phyloP scores from a whole-genome alignment of 352 stramenopile genomes.

The Thraustochytrium striatum region DNA sequence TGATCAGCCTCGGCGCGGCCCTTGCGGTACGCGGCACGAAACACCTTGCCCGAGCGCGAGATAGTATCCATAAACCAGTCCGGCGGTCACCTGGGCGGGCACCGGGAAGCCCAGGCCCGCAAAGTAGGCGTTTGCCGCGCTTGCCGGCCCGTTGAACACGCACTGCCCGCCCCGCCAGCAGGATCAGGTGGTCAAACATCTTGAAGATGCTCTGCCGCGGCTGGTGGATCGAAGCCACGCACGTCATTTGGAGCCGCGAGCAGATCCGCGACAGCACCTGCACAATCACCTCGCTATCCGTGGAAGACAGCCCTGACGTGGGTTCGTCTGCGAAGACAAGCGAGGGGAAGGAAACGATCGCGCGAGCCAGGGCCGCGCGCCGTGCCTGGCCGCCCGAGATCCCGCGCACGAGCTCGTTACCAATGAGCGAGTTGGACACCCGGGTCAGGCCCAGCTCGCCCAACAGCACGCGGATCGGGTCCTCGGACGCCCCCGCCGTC shows the following conservation, averaged over 20 bases:
- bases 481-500: neutral
- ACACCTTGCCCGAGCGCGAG: neutral
- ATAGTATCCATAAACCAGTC: conserved; percentile 37
- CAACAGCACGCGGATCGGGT: neutral
- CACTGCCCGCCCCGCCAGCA: conserved; percentile 58
- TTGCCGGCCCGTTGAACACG: conserved; percentile 29
- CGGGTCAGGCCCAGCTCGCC: neutral
- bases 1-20: neutral
- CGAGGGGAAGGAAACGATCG: neutral
- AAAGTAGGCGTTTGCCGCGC: conserved; percentile 11
- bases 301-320: neutral
- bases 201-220: conserved; percentile 70
- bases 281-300: neutral
- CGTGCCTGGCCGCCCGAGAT: neutral
- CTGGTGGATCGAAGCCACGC: conserved; percentile 61
- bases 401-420: neutral
- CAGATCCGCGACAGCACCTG: neutral
- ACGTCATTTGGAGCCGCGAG: neutral
- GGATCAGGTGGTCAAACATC: conserved; percentile 68
- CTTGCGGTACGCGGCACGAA: neutral
- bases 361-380: neutral
- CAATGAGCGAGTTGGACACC: neutral
- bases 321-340: conserved; percentile 12
- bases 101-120: conserved; percentile 11
- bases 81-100: neutral